Evolutionary conservation across 306 rosid species (phyloP).

Genomic region (Astragalus membranaceus): DNA sequence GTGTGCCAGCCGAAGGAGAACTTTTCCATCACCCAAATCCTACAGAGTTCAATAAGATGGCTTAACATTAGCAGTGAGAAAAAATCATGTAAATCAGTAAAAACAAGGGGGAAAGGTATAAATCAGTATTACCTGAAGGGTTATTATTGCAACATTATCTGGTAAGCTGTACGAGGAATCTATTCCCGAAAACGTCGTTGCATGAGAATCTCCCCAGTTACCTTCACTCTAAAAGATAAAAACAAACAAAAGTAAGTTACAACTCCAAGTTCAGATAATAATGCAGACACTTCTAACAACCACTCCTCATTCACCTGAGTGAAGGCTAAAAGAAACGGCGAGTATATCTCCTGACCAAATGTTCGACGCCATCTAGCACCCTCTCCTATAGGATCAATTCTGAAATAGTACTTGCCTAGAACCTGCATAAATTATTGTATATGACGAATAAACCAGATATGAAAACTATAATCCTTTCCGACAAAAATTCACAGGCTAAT

Average conservation of each 20-base stretch:
- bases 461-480: conserved; percentile 6
- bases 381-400: conserved; percentile 73
- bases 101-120: neutral
- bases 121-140: conserved; percentile 56
- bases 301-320: conserved; percentile 48
- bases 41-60: conserved; percentile 25
- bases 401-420: conserved; percentile 69
- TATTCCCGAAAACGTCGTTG: conserved; percentile 46
- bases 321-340: conserved; percentile 86
- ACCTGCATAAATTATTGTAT: conserved; percentile 39
- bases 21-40: conserved; percentile 59
- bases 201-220: conserved; percentile 50
- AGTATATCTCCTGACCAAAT: conserved; percentile 86
- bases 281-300: conserved; percentile 11
- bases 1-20: conserved; percentile 75
- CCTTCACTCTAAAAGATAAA: conserved; percentile 44
- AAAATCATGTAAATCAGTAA: neutral
- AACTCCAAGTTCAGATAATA: neutral
- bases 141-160: conserved; percentile 61
- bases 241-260: neutral
- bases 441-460: neutral
- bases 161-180: conserved; percentile 63
- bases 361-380: conserved; percentile 97
- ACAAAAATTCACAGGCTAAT: neutral
- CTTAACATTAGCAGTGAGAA: neutral